Evolutionary conservation across 2,329 filamentous ascomycete genomes (phyloP).

Genomic region (Fusarium incarnatum): DNA sequence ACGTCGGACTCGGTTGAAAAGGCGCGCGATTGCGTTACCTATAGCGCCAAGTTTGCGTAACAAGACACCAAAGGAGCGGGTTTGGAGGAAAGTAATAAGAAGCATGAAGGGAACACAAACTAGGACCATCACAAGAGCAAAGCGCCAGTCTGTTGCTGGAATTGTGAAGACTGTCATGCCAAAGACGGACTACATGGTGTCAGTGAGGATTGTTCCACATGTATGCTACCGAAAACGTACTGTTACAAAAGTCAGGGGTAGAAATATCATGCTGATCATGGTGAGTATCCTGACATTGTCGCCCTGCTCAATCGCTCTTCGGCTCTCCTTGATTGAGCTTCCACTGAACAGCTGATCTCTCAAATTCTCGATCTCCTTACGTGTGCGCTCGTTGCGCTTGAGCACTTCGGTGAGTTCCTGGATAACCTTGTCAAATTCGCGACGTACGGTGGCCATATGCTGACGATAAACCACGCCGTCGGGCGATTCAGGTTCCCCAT

Average conservation of each 20-base stretch:
- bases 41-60: constrained; percentile 37
- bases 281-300: constrained; percentile 71
- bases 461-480: constrained; percentile 62
- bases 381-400: constrained; percentile 63
- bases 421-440: constrained; percentile 64
- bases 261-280: constrained; percentile 70
- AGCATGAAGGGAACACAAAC: constrained; percentile 65
- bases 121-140: constrained; percentile 72
- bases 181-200: constrained; percentile 59
- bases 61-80: constrained; percentile 51
- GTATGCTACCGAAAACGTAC: constrained; percentile 45
- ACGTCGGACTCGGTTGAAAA: constrained; percentile 11
- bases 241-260: constrained; percentile 71
- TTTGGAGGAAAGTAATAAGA: constrained; percentile 60
- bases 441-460: constrained; percentile 58
- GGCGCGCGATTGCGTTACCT: constrained; percentile 6
- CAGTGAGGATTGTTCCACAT: not conserved
- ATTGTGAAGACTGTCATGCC: constrained; percentile 63
- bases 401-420: constrained; percentile 60
- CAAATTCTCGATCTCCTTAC: constrained; percentile 66
- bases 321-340: constrained; percentile 70
- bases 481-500: constrained; percentile 58
- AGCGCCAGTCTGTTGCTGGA: constrained; percentile 57
- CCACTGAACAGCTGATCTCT: constrained; percentile 72
- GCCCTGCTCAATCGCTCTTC: constrained; percentile 72